Percentiles rank a stretch among this genome's conserved stretches.
phyloP scores from a whole-genome alignment of 805 yeast genomes.

The Wickerhamomyces chaumierensis region DNA sequence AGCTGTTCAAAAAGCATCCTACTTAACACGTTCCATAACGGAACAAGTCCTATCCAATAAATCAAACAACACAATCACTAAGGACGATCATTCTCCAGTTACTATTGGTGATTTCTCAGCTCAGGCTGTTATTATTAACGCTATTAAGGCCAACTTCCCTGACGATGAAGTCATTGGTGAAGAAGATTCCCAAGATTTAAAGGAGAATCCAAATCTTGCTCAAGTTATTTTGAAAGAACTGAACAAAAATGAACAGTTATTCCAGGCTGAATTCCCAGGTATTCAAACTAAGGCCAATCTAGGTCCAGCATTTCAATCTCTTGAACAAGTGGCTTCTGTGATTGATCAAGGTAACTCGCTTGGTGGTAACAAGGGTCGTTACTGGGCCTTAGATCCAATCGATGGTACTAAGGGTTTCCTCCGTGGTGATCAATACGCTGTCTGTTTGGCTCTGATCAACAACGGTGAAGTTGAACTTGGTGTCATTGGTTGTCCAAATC shows the following conservation, averaged over 20 bases:
- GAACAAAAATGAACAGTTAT: conserved; percentile 36
- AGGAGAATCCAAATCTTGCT: conserved; percentile 36
- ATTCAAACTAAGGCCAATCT: conserved; percentile 5
- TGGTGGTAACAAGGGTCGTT: conserved; percentile 73
- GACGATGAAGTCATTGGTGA: conserved; percentile 86
- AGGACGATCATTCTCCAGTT: conserved; percentile 87
- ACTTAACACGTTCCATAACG: conserved; percentile 55
- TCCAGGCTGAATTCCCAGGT: conserved; percentile 20
- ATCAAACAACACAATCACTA: conserved; percentile 52
- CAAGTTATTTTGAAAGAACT: conserved; percentile 51
- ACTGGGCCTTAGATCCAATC: conserved; percentile 97
- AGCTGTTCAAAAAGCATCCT: conserved; percentile 84
- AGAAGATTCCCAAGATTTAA: conserved; percentile 69
- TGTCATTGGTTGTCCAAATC: conserved; percentile 92
- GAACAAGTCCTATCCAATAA: conserved; percentile 38
- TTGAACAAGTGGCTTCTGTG: conserved; percentile 43
- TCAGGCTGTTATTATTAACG: conserved; percentile 84
- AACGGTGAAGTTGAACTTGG: conserved; percentile 83
- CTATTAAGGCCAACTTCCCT: conserved; percentile 73
- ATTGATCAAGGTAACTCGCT: conserved; percentile 72
- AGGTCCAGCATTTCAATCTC: conserved; percentile 29
- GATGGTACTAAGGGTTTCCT: conserved; percentile 97
- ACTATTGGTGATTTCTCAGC: conserved; percentile 95
- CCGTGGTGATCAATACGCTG: conserved; percentile 94
- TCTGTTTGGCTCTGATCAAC: conserved; percentile 81